Base-by-base conservation (phyloP, 352 stramenopile species). In the Pythium aristosporum region DNA sequence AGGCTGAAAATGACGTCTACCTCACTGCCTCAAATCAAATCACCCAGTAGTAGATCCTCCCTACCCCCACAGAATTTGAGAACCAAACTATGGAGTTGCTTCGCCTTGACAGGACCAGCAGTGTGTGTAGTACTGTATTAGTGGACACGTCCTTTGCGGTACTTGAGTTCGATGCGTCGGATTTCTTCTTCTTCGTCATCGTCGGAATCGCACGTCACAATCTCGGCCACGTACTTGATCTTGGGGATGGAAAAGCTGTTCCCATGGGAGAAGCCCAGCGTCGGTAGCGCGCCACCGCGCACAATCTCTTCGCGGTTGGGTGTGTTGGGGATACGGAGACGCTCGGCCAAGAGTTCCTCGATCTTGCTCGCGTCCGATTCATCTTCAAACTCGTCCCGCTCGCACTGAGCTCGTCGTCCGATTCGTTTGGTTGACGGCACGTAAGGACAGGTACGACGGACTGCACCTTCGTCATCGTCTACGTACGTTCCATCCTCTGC, bases 161-260 rank as follows among this genome's bases (percentile, higher is more conserved):
- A 93, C 53, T 93, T 93, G 32, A 85, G 73, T 64, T 91, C 82
- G 41, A 93, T 93, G 60, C 79, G 75, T 9, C 78, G 72, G 30
- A 91, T 75, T 57, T 93, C 82, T 53, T 91, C 84, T 61, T 82
- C 74, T 49, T 93, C 84, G 44, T 91, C 84, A 43, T 84, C 76
- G 28, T 92, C 84, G 21, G 84, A 91, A 63, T 93, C 84, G 5
- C 76, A 87, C 42, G 51, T 71, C 55, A 48, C 50, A 46, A 61
- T 48, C 32, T 86, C 77, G 10, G 28, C 58, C 6, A 73, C 64
- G 70, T 85, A 89, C 47, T 88, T 88, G 61, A 92, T 92, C 34
- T 79, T 82, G 47, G 84, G 84, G n/a, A 92, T 82, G 37, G 77
- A 91, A 23, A 92, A 89, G 43, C 66, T 72, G 41, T 54, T 65